phyloP scores from a whole-genome alignment of 2,329 filamentous ascomycete genomes.

The Aspergillus sp. region DNA sequence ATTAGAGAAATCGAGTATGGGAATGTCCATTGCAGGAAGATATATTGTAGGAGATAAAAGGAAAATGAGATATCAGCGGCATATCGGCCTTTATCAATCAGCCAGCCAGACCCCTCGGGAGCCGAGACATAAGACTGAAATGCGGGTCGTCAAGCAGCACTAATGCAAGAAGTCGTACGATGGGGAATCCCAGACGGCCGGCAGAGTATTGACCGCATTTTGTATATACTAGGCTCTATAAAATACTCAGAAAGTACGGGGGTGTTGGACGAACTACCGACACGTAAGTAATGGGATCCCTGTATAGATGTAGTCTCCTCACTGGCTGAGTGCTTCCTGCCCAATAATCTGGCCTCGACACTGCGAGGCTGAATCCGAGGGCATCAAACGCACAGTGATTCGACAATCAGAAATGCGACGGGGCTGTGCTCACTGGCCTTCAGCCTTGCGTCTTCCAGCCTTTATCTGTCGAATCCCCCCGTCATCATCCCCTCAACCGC shows the following conservation, averaged over 20 bases:
- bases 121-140: background rate
- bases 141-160: background rate
- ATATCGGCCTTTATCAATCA: background rate
- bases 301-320: background rate
- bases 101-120: background rate
- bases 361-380: background rate
- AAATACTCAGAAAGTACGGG: background rate
- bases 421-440: background rate
- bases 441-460: too few relatives aligned
- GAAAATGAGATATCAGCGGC: background rate
- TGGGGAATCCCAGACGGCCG: background rate
- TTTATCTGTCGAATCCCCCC: too few relatives aligned
- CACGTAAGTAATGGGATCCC: background rate
- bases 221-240: background rate
- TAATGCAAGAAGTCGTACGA: background rate
- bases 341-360: too few relatives aligned
- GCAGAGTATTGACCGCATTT: background rate
- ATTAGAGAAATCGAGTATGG: background rate
- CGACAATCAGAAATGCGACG: background rate
- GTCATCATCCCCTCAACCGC: background rate
- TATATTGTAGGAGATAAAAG: background rate
- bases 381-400: background rate
- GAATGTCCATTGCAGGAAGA: conserved; percentile 1
- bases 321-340: background rate
- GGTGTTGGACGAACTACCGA: too few relatives aligned